A percentile compares a stretch with the other conserved stretches of the same genome.
phyloP scores from a whole-genome alignment of 768 basidiomycete species.

The Mycena rebaudengoi region DNA sequence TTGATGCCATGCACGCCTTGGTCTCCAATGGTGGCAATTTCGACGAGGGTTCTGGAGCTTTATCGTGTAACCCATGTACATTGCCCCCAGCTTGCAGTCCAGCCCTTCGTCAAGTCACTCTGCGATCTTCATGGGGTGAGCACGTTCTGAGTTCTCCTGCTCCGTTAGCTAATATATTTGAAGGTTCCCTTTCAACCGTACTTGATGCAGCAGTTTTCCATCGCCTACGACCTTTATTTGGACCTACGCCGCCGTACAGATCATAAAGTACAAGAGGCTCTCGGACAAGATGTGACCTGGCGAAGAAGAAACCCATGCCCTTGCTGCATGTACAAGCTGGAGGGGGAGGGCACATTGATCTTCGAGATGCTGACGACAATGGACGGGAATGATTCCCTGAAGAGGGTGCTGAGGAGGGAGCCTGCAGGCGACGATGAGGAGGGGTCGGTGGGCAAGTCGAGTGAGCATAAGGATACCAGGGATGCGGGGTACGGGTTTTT shows the following conservation, averaged over 20 bases:
- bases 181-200: background rate
- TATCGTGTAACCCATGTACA: background rate
- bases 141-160: background rate
- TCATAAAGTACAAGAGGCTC: background rate
- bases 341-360: background rate
- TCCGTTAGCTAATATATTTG: background rate
- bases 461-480: too few relatives aligned
- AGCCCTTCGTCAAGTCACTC: conserved; percentile 23
- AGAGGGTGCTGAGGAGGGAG: background rate
- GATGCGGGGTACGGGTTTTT: too few relatives aligned
- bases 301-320: conserved; percentile 12
- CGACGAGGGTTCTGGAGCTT: background rate
- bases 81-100: background rate
- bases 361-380: conserved; percentile 1
- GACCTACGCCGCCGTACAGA: background rate
- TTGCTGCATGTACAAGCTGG: conserved; percentile 18
- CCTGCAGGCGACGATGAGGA: background rate
- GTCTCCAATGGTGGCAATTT: background rate
- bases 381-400: conserved; percentile 21
- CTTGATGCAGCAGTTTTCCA: background rate
- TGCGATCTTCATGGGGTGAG: conserved; percentile 20
- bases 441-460: too few relatives aligned
- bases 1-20: background rate
- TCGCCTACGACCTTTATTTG: background rate
- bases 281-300: background rate